phyloP scores from a whole-genome alignment of 1,139 yeast genomes.

The Scheffersomyces cryptocercus region DNA sequence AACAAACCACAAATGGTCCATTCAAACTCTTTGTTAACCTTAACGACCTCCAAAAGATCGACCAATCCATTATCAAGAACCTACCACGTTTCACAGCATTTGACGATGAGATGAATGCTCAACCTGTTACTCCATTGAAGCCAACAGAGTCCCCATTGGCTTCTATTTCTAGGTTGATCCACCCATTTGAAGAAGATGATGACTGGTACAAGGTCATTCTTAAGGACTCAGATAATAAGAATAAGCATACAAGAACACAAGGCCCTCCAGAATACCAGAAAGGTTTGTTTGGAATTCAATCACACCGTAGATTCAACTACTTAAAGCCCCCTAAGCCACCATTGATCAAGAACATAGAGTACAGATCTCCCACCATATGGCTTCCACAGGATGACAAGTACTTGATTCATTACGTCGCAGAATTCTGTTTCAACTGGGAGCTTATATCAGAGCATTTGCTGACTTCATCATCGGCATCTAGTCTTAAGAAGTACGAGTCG shows the following conservation, averaged over 20 bases:
- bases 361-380: slow-evolving; percentile 93
- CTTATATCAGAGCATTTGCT: slow-evolving; percentile 77
- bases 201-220: slow-evolving; percentile 63
- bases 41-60: slow-evolving; percentile 54
- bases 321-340: slow-evolving; percentile 91
- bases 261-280: slow-evolving; percentile 50
- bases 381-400: slow-evolving; percentile 88
- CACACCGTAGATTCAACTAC: slow-evolving; percentile 60
- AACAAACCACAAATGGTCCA: slow-evolving; percentile 27
- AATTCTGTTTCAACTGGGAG: slow-evolving; percentile 92
- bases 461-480: slow-evolving; percentile 58
- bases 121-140: slow-evolving; percentile 14
- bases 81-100: slow-evolving; percentile 58
- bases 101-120: slow-evolving; percentile 26
- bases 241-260: slow-evolving; percentile 9
- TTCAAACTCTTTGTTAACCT: slow-evolving; percentile 58
- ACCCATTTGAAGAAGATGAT: slow-evolving; percentile 63
- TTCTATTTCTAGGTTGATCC: slow-evolving; percentile 62
- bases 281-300: slow-evolving; percentile 59
- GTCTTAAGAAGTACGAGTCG: slow-evolving; percentile 65
- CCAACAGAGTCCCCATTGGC: slow-evolving; percentile 31
- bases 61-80: slow-evolving; percentile 54
- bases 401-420: slow-evolving; percentile 78
- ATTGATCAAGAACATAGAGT: slow-evolving; percentile 70
- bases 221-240: slow-evolving; percentile 39